A percentile compares a stretch with the other conserved stretches of the same genome.
These are phyloP conservation scores for Sporothrix sp. DNA, from an alignment of 2,329 filamentous ascomycete genomes.

Conservation along the genomic window DNA sequence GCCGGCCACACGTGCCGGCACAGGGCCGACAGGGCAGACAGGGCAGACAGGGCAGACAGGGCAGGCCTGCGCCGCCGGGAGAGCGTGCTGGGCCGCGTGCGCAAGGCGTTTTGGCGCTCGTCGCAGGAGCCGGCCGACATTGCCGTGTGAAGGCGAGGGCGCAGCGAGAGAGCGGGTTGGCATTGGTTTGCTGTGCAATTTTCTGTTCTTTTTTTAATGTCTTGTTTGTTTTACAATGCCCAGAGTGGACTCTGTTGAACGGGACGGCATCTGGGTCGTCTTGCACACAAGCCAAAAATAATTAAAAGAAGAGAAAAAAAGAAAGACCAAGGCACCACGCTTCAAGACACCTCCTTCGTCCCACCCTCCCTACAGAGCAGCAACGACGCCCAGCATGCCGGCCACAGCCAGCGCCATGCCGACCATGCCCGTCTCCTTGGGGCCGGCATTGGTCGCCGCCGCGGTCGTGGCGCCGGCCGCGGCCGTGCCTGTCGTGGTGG, in stretches of 20 bases:
- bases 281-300: not conserved
- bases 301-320: not conserved
- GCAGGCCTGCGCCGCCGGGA: not conserved
- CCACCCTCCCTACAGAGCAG: slow-evolving; percentile 1
- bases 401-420: slow-evolving; percentile 1
- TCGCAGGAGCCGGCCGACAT: slow-evolving; percentile 6
- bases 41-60: not conserved
- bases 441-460: slow-evolving; percentile 6
- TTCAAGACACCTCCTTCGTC: not conserved
- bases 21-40: not conserved
- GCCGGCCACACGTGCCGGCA: slow-evolving; percentile 13
- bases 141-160: not conserved
- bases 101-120: slow-evolving; percentile 11
- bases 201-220: not conserved
- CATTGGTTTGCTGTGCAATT: not conserved
- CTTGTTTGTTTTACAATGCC: no score
- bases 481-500: not conserved
- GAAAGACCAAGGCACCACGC: not conserved
- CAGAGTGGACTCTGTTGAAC: not conserved
- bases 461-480: not conserved
- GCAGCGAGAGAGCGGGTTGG: not conserved
- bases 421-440: slow-evolving; percentile 5
- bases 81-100: slow-evolving; percentile 13
- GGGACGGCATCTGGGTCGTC: not conserved
- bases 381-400: slow-evolving; percentile 4